Conservation (phyloP, 345 rosid genomes). For the Populus ilicifolia region DNA sequence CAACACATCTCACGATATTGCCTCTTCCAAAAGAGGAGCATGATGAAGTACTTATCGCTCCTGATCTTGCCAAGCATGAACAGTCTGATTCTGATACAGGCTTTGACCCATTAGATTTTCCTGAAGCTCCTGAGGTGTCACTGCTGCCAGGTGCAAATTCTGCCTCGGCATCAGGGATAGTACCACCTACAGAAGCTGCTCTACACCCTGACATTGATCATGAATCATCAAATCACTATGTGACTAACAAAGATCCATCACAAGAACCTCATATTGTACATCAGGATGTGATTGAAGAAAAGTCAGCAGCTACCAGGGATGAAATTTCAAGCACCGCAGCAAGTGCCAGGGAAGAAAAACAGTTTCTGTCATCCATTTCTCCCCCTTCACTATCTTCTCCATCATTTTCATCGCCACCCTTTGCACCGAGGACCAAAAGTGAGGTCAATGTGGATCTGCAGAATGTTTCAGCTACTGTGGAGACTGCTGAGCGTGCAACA, state of each 20-base stretch:
- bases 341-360: constrained; percentile 43
- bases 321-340: constrained; percentile 29
- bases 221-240: constrained; percentile 31
- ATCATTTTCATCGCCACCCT: constrained; percentile 22
- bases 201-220: constrained; percentile 22
- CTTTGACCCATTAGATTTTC: constrained; percentile 55
- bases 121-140: constrained; percentile 64
- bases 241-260: constrained; percentile 23
- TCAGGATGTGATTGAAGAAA: constrained; percentile 27
- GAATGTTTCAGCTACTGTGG: constrained; percentile 81
- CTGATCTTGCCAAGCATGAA: constrained; percentile 33
- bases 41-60: constrained; percentile 36
- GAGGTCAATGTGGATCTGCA: constrained; percentile 55
- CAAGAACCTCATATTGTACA: constrained; percentile 33
- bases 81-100: constrained; percentile 55
- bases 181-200: constrained; percentile 17
- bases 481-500: constrained; percentile 66
- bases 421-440: constrained; percentile 30
- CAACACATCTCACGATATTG: constrained; percentile 58
- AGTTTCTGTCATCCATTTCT: constrained; percentile 57
- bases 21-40: constrained; percentile 71
- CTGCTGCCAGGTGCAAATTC: constrained; percentile 34
- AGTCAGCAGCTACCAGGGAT: constrained; percentile 24
- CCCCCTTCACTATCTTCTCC: constrained; percentile 41
- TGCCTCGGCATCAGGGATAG: constrained; percentile 40